Base-by-base conservation (phyloP, 2,329 filamentous ascomycete species). In the Achaetomium macrosporum region DNA sequence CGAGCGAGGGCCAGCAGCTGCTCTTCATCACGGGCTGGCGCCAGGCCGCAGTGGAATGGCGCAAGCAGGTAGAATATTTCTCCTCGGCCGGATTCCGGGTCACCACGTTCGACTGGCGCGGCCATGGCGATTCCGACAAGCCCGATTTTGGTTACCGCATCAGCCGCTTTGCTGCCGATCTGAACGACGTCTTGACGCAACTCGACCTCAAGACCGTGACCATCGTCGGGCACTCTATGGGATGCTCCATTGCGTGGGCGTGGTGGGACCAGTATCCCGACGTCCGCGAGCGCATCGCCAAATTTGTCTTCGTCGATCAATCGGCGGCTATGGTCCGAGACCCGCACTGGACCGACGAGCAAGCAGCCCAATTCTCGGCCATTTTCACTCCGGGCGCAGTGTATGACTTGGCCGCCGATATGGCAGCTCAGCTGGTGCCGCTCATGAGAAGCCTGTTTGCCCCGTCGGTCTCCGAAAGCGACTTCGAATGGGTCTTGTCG, bases 191-290 rank as follows among this genome's bases (percentile, higher is more conserved):
- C 44, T 50, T 68, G 16, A 51, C 47, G 5, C 53, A 63, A 13
- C 64, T 71, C 13, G 52, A 68, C 42, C 62, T 69, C 35, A 57
- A 55, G 2, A 47, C 64, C n/a, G 59, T 64, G 12, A 61, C 61
- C 52, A 55, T 71, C 11, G 56, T 69, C 45, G 68, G 62, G 1
- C 69, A 71, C 54, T 69, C 67, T 0, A 70, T 70, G 63, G 69
- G 68, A 11, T 61, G 58, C n/a, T 61, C 61, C 1, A 52, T 69
- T 2, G 53, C 60, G 2, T 69, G 66, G 66, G 64, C 66, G 1
- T 63, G 63, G 51, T 68, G 65, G 63, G 65, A 68, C 47, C 47
- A 64, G 31, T 69, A 63, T 48, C 47, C 62, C 8, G 57, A 62
- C 17, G 51, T 57, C 33, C 64, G 54, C 31, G 35, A 44, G 16